These are phyloP conservation scores for Viridothelium virens DNA, from an alignment of 495 filamentous ascomycete species.

Conservation along the genomic window DNA sequence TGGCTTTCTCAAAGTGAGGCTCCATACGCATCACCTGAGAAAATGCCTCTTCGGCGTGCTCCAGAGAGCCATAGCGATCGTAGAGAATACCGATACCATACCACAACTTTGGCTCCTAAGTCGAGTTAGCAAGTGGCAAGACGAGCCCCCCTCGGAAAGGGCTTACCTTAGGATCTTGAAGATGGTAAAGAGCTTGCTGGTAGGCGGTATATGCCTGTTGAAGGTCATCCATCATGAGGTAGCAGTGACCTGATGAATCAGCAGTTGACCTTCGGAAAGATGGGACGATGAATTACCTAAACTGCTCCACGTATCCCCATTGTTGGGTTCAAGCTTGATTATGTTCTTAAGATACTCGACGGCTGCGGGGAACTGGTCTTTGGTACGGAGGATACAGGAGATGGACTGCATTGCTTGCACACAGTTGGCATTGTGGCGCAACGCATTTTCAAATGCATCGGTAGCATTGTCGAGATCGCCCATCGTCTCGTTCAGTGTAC, in stretches of 20 bases:
- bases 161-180: slow-evolving; percentile 86
- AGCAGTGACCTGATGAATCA: slow-evolving; percentile 66
- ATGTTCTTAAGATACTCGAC: slow-evolving; percentile 90
- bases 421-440: slow-evolving; percentile 81
- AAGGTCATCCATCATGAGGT: slow-evolving; percentile 98
- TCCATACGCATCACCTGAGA: slow-evolving; percentile 99
- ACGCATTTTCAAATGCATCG: slow-evolving; percentile 77
- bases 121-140: neutral
- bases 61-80: slow-evolving; percentile 91
- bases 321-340: slow-evolving; percentile 76
- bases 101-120: slow-evolving; percentile 87
- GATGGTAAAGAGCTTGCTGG: slow-evolving; percentile 86
- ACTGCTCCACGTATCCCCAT: slow-evolving; percentile 95
- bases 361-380: slow-evolving; percentile 88
- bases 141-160: slow-evolving; percentile 4
- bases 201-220: slow-evolving; percentile 98
- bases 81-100: slow-evolving; percentile 98
- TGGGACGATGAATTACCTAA: slow-evolving; percentile 51
- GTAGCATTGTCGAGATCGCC: slow-evolving; percentile 82
- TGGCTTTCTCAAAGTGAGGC: slow-evolving; percentile 96
- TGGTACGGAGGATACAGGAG: slow-evolving; percentile 78
- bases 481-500: slow-evolving; percentile 77
- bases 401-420: slow-evolving; percentile 92
- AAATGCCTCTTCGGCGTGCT: slow-evolving; percentile 97
- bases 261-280: neutral